Conservation (phyloP, 177 flowering plant species). For the Telopea speciosissima region DNA sequence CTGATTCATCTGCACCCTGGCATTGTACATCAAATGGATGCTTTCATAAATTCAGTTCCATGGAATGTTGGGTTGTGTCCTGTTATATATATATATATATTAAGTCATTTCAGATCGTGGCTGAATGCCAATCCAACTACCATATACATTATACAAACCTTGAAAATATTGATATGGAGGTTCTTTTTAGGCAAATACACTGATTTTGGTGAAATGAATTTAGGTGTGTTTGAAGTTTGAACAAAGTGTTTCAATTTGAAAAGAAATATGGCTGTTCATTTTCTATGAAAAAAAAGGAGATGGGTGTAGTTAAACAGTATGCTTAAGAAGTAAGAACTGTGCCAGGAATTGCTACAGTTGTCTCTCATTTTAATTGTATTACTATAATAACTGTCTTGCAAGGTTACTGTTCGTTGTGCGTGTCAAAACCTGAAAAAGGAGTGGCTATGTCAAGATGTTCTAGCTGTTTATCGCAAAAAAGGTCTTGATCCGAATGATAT, state of each 20-base stretch:
- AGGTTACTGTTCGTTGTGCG: slow-evolving; percentile 80
- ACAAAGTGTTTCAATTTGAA: too few species aligned
- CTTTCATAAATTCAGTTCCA: not conserved
- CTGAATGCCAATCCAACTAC: too few species aligned
- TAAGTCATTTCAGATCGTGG: too few species aligned
- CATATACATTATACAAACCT: too few species aligned
- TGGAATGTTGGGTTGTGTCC: not conserved
- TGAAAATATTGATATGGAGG: not conserved
- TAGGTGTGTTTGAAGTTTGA: too few species aligned
- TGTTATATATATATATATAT: too few species aligned
- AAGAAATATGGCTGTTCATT: too few species aligned
- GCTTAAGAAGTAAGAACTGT: slow-evolving; percentile 2
- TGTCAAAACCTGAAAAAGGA: slow-evolving; percentile 88
- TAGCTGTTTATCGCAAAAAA: slow-evolving; percentile 47
- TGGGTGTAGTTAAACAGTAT: not conserved
- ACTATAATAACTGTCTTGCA: slow-evolving; percentile 8
- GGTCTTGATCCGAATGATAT: slow-evolving; percentile 61
- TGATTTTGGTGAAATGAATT: too few species aligned
- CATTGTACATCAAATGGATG: not conserved
- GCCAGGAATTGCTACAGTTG: not conserved
- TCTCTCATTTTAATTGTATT: not conserved
- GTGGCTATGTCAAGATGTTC: slow-evolving; percentile 81
- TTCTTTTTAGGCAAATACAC: not conserved
- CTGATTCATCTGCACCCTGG: not conserved
- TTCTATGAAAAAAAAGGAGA: too few species aligned